Conservation (phyloP, 495 filamentous ascomycete species). For the Talaromyces nanjingensis region DNA sequence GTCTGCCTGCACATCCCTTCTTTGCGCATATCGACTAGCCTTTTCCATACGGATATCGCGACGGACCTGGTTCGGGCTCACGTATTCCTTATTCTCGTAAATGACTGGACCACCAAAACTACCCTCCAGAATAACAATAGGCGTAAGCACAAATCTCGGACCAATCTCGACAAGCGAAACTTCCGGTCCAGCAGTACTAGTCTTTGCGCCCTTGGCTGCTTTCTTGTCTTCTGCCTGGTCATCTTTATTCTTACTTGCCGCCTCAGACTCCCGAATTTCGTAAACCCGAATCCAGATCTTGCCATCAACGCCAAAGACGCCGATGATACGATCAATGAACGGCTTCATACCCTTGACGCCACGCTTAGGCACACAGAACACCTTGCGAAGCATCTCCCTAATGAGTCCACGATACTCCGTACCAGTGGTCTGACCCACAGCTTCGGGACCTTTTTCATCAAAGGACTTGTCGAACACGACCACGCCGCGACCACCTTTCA, state of each 20-base stretch:
- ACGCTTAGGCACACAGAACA: constrained; percentile 85
- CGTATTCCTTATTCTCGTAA: constrained; percentile 98
- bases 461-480: constrained; percentile 88
- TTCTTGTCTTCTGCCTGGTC: constrained; percentile 28
- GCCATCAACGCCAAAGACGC: constrained; percentile 84
- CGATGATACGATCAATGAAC: constrained; percentile 91
- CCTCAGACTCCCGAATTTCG: constrained; percentile 82
- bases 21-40: constrained; percentile 64
- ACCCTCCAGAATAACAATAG: constrained; percentile 91
- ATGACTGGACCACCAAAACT: constrained; percentile 95
- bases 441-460: constrained; percentile 51
- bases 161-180: constrained; percentile 88
- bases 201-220: constrained; percentile 24
- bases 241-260: constrained; percentile 24
- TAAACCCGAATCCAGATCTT: constrained; percentile 97
- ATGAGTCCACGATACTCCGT: constrained; percentile 38
- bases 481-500: constrained; percentile 92
- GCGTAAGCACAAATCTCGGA: constrained; percentile 88
- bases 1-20: constrained; percentile 68
- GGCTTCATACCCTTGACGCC: constrained; percentile 84
- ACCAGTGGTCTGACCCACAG: constrained; percentile 30
- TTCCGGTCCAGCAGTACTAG: constrained; percentile 47
- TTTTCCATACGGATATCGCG: constrained; percentile 61
- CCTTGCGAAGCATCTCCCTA: constrained; percentile 75
- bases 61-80: constrained; percentile 90